Base-by-base conservation (phyloP, 768 basidiomycete species). In the Podaxis sp. region DNA sequence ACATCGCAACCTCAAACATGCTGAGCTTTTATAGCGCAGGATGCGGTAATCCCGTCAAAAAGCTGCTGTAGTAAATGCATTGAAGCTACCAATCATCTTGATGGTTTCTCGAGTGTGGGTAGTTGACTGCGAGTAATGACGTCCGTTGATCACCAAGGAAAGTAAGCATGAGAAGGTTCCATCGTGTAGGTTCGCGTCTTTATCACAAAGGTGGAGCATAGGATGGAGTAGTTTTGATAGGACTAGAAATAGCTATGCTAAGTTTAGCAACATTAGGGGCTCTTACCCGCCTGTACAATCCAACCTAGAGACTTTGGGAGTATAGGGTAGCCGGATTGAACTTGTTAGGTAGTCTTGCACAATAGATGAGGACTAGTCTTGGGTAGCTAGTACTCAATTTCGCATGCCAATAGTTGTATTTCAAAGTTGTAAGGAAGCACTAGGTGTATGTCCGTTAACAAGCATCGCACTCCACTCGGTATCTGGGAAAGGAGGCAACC, bases 31-130 rank as follows among this genome's bases (percentile, higher is more conserved):
- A 52, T 52, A 52, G 38, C 30, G 17, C 22, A 17, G 17, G 2
- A 52, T 15, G 58, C 52, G 58, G 30, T n/a, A 52, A 50, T 52
- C 26, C 58, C 10, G 50, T 49, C 33, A 50, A 2, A 60, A 26
- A 12, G 15, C 26, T 28, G 12, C 10, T 13, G 26, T 13, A 50
- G 13, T 8, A 28, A n/a, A 22, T 11, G 36, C 24, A n/a, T 38
- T 6, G 20, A 52, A 28, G 26, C 58, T 60, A 40, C 58, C 58
- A 60, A 52, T 60, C 58, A 60, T 26, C 49, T 37, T 26, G 17
- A 3, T 17, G 22, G 37, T 60, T 60, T 60, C 58, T 51, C 49
- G 15, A 60, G 48, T 60, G 58, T 60, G 58, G 49, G 58, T 40
- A 51, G n/a, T 13, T 41, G 20, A 4, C 37, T 22, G 28, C 26